Evolutionary conservation across 352 stramenopile species (phyloP).

Genomic region (Pythium phragmitis): DNA sequence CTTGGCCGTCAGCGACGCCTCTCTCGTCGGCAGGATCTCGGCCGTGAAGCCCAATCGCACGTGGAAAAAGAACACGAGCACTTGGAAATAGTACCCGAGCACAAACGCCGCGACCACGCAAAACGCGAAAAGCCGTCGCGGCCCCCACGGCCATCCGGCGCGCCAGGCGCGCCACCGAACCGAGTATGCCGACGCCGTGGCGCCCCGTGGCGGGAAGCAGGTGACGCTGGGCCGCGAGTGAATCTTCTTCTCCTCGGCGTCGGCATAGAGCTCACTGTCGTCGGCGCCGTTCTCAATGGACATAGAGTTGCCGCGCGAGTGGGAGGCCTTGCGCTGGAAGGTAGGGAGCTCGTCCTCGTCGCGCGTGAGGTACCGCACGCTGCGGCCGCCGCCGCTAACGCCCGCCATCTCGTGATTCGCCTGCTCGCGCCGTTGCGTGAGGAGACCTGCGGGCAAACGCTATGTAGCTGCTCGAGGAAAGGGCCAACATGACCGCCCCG

Average conservation of each 20-base stretch:
- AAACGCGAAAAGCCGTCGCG: conserved; percentile 21
- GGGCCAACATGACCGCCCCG: background rate
- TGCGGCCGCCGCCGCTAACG: conserved; percentile 3
- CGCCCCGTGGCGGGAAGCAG: conserved; percentile 14
- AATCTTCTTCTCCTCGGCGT: conserved; percentile 25
- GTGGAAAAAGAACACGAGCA: conserved; percentile 67
- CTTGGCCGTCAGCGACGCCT: conserved; percentile 44
- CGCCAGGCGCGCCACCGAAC: conserved; percentile 3
- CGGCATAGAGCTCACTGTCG: conserved; percentile 21
- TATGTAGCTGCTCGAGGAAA: background rate
- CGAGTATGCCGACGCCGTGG: background rate
- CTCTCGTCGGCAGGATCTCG: conserved; percentile 44
- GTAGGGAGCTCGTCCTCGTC: conserved; percentile 26
- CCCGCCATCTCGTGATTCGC: conserved; percentile 10
- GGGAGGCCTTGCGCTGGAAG: conserved; percentile 26
- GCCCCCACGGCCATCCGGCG: conserved; percentile 14
- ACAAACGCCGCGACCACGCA: conserved; percentile 34
- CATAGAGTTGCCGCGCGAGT: conserved; percentile 24
- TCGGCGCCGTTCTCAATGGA: conserved; percentile 26
- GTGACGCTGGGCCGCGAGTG: conserved; percentile 13
- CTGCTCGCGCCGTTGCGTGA: background rate
- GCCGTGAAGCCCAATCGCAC: conserved; percentile 58
- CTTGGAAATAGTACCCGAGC: conserved; percentile 66
- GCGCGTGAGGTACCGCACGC: conserved; percentile 22
- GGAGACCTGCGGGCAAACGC: background rate